Base-by-base conservation (phyloP, 495 filamentous ascomycete genomes). In the Penicillium angulare region DNA sequence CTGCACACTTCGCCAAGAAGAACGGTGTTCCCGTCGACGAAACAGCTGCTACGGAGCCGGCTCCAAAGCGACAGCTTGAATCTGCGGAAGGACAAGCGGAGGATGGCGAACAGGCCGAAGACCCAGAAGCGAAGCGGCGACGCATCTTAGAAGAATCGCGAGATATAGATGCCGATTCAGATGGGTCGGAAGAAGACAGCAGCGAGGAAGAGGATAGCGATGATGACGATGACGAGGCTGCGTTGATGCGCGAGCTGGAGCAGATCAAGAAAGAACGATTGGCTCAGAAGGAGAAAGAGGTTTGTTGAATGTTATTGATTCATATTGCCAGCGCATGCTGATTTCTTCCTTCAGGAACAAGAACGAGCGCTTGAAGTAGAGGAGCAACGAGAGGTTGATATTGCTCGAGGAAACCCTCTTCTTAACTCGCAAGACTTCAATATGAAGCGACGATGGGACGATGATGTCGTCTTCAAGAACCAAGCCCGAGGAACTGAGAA, bases 391-490 rank as follows among this genome's bases (percentile, higher is more conserved):
- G 93, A 97, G 67, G 75, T 82, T 47, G 89, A 96, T 50, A 96
- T 98, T 56, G 92, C 93, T 21, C 74, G 87, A 40, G 93, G 93
- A 13, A 98, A 98, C 64, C 95, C 93, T 15, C 71, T 98, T 33
- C 77, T 98, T 21, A 97, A 96, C 58, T 64, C 86, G 0, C 62
- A 76, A 24, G 73, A 76, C 32, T 74, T 76, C 68, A 74, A 77
- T 52, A 59, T 65, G 34, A 66, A 66, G 57, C 62, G 64, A 20
- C 81, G 91, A 62, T 98, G 93, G 93, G 93, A 98, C 57, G 93
- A 98, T 53, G 93, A 98, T 73, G 93, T 98, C n/a, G 90, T 98
- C 15, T 98, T 98, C 73, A 96, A 95, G 76, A 98, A 98, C 69
- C 93, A 97, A 69, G 93, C 92, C 26, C 81, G 95, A 38, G 93